Base-by-base conservation (phyloP, 495 filamentous ascomycete species). In the Mycothermus thermophilus region DNA sequence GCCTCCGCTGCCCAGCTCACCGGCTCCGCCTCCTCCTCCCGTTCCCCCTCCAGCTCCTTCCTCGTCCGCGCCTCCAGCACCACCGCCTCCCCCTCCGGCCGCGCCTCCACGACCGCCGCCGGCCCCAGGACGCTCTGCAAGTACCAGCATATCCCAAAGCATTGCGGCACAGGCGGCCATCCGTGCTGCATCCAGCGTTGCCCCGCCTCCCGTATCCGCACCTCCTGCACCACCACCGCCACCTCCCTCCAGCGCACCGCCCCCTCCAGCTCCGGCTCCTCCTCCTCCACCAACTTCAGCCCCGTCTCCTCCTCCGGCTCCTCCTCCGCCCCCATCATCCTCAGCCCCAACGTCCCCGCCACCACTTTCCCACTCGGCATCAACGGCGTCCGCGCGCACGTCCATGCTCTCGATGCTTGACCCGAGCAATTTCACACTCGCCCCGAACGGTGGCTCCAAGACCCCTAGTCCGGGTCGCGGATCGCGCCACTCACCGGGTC, bases 391-490 rank as follows among this genome's bases (percentile, higher is more conserved):
- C 18, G 52, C 40, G 10, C 54, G 42, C 27, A 44, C 45, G 23
- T 51, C 60, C 15, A 62, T 62, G 29, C 62, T 60, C 35, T 72
- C 74, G 5, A 69, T 75, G 55, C 57, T 87, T 13, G 79, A 90
- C 52, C 69, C 84, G 9, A 83, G 77, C 51, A 64, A 73, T 17
- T 90, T 84, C 56, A 88, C 82, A 4, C 64, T 93, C 18, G 68
- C 68, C 0, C 60, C 62, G 8, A 70, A 70, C 42, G 58, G 64
- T 14, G 54, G 58, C 15, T 48, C 43, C 13, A 66, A 63, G 38
- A 59, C 55, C 18, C 51, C 62, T 4, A 66, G 62, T 35, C 63
- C 66, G 1, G 55, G 59, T 1, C 51, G 57, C 16, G 43, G 51
- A n/a, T n/a, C n/a, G n/a, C n/a, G n/a, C n/a, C n/a, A n/a, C n/a